Conservation (phyloP, 2,329 filamentous ascomycete genomes). For the Aspergillus neoniger region DNA sequence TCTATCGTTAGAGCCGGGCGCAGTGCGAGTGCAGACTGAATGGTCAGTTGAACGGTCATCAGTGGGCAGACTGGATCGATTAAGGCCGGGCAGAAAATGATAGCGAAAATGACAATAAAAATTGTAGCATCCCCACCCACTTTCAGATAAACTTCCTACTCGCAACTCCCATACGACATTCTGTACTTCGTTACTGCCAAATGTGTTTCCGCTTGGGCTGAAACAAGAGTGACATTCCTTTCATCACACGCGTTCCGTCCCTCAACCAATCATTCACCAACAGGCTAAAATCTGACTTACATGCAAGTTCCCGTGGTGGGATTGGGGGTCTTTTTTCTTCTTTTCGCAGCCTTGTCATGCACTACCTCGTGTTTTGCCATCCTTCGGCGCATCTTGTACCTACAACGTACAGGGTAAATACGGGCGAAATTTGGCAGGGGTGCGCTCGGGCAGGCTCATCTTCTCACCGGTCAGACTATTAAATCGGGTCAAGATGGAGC, state of each 20-base stretch:
- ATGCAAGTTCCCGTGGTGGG: not conserved
- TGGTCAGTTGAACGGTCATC: constrained; percentile 9
- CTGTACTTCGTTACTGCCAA: too few relatives aligned
- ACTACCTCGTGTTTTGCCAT: not conserved
- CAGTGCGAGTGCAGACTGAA: constrained; percentile 12
- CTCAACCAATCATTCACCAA: not conserved
- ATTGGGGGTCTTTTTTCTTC: not conserved
- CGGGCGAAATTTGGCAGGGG: too few relatives aligned
- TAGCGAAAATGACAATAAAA: not conserved
- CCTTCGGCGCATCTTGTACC: too few relatives aligned
- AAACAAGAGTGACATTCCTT: not conserved
- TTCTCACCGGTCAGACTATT: too few relatives aligned
- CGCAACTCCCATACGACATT: too few relatives aligned
- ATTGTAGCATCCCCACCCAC: not conserved
- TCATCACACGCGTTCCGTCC: not conserved
- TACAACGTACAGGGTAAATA: too few relatives aligned
- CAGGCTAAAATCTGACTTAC: constrained; percentile 13
- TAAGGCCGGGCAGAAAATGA: not conserved
- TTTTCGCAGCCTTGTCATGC: constrained; percentile 1
- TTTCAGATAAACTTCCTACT: too few relatives aligned
- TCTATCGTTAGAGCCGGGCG: constrained; percentile 5
- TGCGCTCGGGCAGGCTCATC: too few relatives aligned
- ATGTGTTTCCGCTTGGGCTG: not conserved
- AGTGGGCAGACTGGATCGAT: not conserved
- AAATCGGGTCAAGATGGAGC: too few relatives aligned